These are phyloP conservation scores for Nannizzia gypsea DNA, from an alignment of 2,329 filamentous ascomycete species.

Conservation along the genomic window DNA sequence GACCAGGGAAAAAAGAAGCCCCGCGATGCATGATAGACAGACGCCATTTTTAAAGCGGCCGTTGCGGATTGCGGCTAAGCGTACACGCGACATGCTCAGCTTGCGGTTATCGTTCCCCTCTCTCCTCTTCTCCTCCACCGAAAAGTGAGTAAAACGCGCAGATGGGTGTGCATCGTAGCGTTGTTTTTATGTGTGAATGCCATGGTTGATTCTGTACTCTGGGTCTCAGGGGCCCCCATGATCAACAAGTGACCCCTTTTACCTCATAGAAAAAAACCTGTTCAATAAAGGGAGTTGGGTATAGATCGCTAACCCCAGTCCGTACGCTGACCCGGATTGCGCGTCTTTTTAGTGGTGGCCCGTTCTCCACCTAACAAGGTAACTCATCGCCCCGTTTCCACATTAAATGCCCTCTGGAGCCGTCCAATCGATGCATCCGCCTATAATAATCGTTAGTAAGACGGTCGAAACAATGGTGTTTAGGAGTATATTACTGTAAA, in stretches of 20 bases:
- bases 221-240: no score
- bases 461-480: no score
- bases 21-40: neutral
- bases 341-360: neutral
- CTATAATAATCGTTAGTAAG: no score
- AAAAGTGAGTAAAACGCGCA: neutral
- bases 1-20: slow-evolving; percentile 5
- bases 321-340: neutral
- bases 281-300: no score
- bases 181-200: neutral
- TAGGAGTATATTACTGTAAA: no score
- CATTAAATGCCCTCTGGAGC: no score
- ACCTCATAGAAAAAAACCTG: no score
- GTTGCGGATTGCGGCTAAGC: neutral
- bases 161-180: neutral
- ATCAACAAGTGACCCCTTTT: no score
- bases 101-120: neutral
- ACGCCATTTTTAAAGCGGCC: neutral
- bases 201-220: neutral
- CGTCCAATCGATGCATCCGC: no score
- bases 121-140: neutral
- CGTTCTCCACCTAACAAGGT: neutral
- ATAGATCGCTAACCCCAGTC: no score
- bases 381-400: no score
- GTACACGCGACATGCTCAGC: neutral